Conservation (phyloP, 176 grass and related monocot species). For the Triticum dicoccoides region DNA sequence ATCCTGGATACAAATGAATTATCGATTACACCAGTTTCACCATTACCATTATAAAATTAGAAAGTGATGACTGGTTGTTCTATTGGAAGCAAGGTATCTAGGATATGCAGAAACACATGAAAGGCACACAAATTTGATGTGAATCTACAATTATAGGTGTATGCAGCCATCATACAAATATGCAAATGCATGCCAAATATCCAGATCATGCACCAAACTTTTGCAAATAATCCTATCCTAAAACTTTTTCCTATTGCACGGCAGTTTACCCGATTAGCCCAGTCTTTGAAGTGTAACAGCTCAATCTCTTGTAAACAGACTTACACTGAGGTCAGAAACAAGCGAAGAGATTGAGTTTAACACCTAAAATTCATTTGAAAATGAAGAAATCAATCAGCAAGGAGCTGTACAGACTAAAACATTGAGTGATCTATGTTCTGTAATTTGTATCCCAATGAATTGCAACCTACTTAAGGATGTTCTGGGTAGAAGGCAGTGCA, state of each 20-base stretch:
- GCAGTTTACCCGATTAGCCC: background rate
- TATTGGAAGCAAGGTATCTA: constrained; percentile 2
- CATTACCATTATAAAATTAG: too few species aligned
- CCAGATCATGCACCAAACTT: background rate
- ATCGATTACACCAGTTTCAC: too few species aligned
- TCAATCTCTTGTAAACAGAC: background rate
- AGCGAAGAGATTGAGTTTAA: background rate
- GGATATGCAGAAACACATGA: background rate
- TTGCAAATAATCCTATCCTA: background rate
- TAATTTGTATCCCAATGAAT: too few species aligned
- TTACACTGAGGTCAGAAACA: background rate
- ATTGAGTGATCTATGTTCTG: background rate
- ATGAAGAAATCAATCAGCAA: background rate
- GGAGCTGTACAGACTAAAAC: background rate
- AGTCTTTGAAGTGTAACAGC: background rate
- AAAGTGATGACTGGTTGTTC: too few species aligned
- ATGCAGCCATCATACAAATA: background rate
- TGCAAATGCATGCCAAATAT: constrained; percentile 9
- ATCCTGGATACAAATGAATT: too few species aligned
- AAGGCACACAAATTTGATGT: background rate
- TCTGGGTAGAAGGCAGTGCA: too few species aligned
- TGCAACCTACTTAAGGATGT: too few species aligned
- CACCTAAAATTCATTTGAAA: background rate
- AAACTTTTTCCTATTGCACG: background rate
- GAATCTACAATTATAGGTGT: constrained; percentile 19